These are phyloP conservation scores for Alternaria solani DNA, from an alignment of 2,329 filamentous ascomycete genomes.

Conservation along the genomic window DNA sequence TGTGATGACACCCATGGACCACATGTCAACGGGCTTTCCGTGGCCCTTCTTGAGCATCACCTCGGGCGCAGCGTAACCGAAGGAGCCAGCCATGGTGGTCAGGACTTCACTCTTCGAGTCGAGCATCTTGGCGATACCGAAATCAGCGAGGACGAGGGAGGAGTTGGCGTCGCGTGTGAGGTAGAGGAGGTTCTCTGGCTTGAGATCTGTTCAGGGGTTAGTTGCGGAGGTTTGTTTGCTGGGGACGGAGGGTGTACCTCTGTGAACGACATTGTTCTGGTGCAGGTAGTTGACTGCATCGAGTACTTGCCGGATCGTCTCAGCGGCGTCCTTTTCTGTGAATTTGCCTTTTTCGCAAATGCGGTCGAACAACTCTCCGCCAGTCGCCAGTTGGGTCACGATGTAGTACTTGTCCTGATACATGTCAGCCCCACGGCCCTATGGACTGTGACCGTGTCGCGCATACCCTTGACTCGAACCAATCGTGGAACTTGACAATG, in stretches of 20 bases:
- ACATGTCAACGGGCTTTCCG: conserved; percentile 98
- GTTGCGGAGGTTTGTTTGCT: conserved; percentile 6
- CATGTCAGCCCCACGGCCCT: conserved; percentile 24
- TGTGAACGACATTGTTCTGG: conserved; percentile 91
- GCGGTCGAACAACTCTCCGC: conserved; percentile 95
- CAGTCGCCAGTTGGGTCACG: conserved; percentile 93
- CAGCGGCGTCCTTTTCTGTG: conserved; percentile 96
- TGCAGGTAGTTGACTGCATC: conserved; percentile 95
- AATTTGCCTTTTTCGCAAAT: conserved; percentile 99
- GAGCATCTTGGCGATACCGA: conserved; percentile 98
- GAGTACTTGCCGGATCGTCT: conserved; percentile 93
- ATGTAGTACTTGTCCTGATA: conserved; percentile 98
- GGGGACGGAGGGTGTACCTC: conserved; percentile 66
- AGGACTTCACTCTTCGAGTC: conserved; percentile 89
- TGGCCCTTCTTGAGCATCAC: conserved; percentile 98
- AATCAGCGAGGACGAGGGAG: conserved; percentile 91
- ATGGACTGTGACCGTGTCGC: background rate
- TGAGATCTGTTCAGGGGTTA: conserved; percentile 73
- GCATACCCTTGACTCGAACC: conserved; percentile 95
- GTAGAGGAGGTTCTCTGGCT: conserved; percentile 97
- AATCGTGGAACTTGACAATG: conserved; percentile 97
- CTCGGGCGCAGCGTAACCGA: conserved; percentile 96
- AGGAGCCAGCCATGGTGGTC: conserved; percentile 98
- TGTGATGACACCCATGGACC: conserved; percentile 98
- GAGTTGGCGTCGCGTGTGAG: conserved; percentile 80